A percentile compares a stretch with the other conserved stretches of the same genome.
phyloP scores from a whole-genome alignment of 306 rosid species.

The Vigna nakashimae region DNA sequence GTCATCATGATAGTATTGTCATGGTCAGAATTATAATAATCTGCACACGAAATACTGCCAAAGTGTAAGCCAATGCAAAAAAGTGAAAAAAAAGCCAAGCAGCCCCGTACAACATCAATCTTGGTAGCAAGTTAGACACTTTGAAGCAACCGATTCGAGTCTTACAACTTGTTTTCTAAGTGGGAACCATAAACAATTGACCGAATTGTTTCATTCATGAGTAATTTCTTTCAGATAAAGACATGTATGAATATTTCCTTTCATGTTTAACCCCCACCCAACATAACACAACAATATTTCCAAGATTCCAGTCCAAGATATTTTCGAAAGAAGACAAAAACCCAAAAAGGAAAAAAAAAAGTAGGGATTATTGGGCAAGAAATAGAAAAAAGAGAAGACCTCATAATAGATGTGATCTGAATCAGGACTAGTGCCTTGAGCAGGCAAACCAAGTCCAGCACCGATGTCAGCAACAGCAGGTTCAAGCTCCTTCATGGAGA shows the following conservation, averaged over 20 bases:
- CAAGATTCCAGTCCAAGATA: constrained; percentile 8
- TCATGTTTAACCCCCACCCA: constrained; percentile 20
- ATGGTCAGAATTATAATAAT: constrained; percentile 11
- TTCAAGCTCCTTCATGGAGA: constrained; percentile 84
- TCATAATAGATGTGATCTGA: constrained; percentile 86
- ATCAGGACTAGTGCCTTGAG: constrained; percentile 74
- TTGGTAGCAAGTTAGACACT: constrained; percentile 2
- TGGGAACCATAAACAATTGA: constrained; percentile 5
- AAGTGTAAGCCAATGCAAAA: constrained; percentile 36
- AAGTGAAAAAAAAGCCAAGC: constrained; percentile 44
- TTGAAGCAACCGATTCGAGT: not conserved
- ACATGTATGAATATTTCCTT: not conserved
- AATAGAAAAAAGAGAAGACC: constrained; percentile 48
- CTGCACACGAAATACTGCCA: constrained; percentile 33
- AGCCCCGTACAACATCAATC: constrained; percentile 34
- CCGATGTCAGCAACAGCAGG: constrained; percentile 99
- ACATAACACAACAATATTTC: constrained; percentile 27
- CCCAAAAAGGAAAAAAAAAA: not conserved
- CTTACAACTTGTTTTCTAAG: constrained; percentile 10
- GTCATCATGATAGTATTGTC: not conserved
- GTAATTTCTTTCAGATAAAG: constrained; percentile 19
- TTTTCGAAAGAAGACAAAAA: not conserved
- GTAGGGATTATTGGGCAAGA: not conserved
- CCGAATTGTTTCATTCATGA: not conserved
- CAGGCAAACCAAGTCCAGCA: constrained; percentile 93